Conservation (phyloP, 169 alveolate genomes). For the Perkinsus marinus region DNA sequence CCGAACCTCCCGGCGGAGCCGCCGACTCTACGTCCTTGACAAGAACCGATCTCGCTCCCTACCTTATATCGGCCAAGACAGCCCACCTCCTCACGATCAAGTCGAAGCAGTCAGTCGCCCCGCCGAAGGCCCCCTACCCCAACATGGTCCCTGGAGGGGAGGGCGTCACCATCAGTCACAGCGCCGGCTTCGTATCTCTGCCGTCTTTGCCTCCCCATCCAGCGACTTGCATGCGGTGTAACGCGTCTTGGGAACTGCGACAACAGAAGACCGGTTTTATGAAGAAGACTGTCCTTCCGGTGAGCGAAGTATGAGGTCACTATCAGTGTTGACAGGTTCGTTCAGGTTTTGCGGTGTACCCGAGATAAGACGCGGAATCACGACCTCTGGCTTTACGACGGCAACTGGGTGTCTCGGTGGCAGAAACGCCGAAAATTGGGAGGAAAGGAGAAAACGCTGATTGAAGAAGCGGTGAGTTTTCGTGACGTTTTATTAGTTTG, state of each 20-base stretch:
- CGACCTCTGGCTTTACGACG: background rate
- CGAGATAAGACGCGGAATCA: background rate
- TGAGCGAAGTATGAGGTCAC: background rate
- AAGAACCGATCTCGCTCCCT: background rate
- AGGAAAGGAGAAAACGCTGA: background rate
- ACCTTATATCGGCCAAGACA: background rate
- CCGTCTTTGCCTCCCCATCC: background rate
- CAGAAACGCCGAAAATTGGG: background rate
- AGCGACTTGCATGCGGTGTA: background rate
- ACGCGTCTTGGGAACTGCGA: background rate
- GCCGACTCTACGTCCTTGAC: background rate
- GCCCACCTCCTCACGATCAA: background rate
- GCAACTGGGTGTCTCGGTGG: background rate
- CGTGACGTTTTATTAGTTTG: no score
- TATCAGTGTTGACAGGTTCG: background rate
- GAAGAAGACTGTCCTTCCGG: background rate
- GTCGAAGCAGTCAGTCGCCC: background rate
- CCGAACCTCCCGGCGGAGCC: background rate
- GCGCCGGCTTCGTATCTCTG: background rate
- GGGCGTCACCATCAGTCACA: background rate
- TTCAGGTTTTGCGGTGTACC: background rate
- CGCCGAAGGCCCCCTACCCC: background rate
- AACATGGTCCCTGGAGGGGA: background rate
- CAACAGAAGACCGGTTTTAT: background rate
- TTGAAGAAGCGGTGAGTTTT: background rate